A percentile compares a stretch with the other conserved stretches of the same genome.
These are phyloP conservation scores for Amaranthus tricolor DNA, from an alignment of 179 eudicot species.

Conservation along the genomic window DNA sequence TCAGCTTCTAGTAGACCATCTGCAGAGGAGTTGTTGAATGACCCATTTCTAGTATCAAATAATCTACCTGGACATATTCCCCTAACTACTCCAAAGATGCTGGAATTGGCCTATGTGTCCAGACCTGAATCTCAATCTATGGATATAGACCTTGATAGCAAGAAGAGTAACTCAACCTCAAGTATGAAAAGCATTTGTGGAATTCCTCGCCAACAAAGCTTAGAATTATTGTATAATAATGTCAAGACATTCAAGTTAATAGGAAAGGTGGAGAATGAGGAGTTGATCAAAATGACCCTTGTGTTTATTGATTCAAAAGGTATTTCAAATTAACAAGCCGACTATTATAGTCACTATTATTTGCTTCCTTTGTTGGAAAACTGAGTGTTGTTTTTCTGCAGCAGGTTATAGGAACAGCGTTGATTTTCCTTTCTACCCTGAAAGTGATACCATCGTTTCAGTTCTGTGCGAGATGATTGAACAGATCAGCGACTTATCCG, in stretches of 20 bases:
- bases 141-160: conserved; percentile 50
- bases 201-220: conserved; percentile 9
- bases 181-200: conserved; percentile 35
- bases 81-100: conserved; percentile 18
- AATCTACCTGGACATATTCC: conserved; percentile 25
- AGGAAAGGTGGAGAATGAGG: conserved; percentile 46
- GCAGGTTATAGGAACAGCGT: conserved; percentile 53
- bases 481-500: conserved; percentile 46
- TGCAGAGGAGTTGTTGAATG: conserved; percentile 64
- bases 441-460: conserved; percentile 49
- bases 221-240: conserved; percentile 28
- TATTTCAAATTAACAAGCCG: conserved; percentile 24
- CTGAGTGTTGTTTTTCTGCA: conserved; percentile 17
- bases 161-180: conserved; percentile 32
- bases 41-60: conserved; percentile 51
- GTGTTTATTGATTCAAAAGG: conserved; percentile 46
- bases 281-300: conserved; percentile 46
- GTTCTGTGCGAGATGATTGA: conserved; percentile 76
- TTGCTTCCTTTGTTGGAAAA: background rate
- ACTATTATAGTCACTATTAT: background rate
- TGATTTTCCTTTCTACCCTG: conserved; percentile 51
- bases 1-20: conserved; percentile 54
- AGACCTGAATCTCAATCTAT: conserved; percentile 38
- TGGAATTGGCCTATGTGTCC: conserved; percentile 21
- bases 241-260: conserved; percentile 43